phyloP scores from a whole-genome alignment of 495 filamentous ascomycete genomes.

The Penicillium angulare region DNA sequence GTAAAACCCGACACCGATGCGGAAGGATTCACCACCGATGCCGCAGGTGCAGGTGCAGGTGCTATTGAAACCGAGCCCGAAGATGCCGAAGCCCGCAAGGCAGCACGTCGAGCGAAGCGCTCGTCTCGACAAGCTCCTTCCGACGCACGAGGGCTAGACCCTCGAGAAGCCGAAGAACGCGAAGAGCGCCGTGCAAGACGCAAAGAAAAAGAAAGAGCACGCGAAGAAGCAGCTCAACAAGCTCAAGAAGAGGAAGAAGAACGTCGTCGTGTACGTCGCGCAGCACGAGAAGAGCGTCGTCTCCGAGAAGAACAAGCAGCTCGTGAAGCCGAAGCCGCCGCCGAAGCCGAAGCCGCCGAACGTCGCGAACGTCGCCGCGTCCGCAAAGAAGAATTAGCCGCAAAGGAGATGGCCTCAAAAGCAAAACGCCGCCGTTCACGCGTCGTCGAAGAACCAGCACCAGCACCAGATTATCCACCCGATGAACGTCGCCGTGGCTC shows the following conservation, averaged over 20 bases:
- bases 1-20: slow-evolving; percentile 42
- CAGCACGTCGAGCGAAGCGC: slow-evolving; percentile 44
- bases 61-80: slow-evolving; percentile 47
- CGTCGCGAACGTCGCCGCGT: slow-evolving; percentile 40
- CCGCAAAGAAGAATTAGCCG: slow-evolving; percentile 26
- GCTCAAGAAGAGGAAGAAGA: slow-evolving; percentile 51
- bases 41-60: slow-evolving; percentile 24
- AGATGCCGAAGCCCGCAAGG: slow-evolving; percentile 50
- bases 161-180: slow-evolving; percentile 45
- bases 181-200: slow-evolving; percentile 44
- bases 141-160: slow-evolving; percentile 36
- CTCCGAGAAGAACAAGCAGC: slow-evolving; percentile 49
- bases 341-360: slow-evolving; percentile 40
- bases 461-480: slow-evolving; percentile 17
- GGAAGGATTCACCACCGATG: slow-evolving; percentile 46
- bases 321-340: slow-evolving; percentile 41
- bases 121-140: slow-evolving; percentile 35
- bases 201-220: slow-evolving; percentile 40
- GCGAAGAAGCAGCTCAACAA: slow-evolving; percentile 35
- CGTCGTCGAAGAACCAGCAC: slow-evolving; percentile 29
- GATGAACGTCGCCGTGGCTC: slow-evolving; percentile 22
- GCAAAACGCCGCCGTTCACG: slow-evolving; percentile 36
- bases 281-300: slow-evolving; percentile 49
- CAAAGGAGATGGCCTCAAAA: slow-evolving; percentile 33
- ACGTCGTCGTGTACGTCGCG: slow-evolving; percentile 39